Percentiles rank a stretch among this genome's conserved stretches.
phyloP scores from a whole-genome alignment of 208 protist genomes.

The Porcisia deanei region DNA sequence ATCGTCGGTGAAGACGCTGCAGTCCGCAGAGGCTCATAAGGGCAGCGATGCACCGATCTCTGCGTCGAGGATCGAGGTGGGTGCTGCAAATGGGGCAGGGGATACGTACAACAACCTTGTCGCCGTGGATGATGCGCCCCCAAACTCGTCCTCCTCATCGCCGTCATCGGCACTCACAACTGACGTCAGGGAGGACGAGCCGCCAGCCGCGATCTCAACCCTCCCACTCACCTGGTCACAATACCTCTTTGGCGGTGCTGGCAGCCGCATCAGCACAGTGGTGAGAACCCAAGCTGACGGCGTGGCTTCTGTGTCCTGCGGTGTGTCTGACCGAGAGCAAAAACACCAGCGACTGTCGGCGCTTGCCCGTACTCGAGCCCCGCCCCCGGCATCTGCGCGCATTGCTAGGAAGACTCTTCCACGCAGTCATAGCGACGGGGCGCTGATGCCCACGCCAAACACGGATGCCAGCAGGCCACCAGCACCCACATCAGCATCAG shows the following conservation, averaged over 20 bases:
- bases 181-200: neutral
- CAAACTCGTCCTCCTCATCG: neutral
- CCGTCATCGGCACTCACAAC: neutral
- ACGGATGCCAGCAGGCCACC: slow-evolving; percentile 5
- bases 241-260: slow-evolving; percentile 14
- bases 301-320: neutral
- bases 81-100: neutral
- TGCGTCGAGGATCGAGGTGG: neutral
- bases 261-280: neutral
- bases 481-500: neutral
- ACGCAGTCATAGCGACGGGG: slow-evolving; percentile 6
- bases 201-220: neutral
- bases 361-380: neutral
- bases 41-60: neutral
- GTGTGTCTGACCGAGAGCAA: neutral
- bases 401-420: neutral
- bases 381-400: neutral
- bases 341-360: slow-evolving; percentile 7
- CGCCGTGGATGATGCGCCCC: neutral
- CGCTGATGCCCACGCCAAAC: neutral
- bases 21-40: neutral
- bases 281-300: neutral
- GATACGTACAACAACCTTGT: neutral
- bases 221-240: slow-evolving; percentile 27
- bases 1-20: neutral